These are phyloP conservation scores for Debaryomyces hansenii DNA, from an alignment of 805 yeast genomes.

Conservation along the genomic window DNA sequence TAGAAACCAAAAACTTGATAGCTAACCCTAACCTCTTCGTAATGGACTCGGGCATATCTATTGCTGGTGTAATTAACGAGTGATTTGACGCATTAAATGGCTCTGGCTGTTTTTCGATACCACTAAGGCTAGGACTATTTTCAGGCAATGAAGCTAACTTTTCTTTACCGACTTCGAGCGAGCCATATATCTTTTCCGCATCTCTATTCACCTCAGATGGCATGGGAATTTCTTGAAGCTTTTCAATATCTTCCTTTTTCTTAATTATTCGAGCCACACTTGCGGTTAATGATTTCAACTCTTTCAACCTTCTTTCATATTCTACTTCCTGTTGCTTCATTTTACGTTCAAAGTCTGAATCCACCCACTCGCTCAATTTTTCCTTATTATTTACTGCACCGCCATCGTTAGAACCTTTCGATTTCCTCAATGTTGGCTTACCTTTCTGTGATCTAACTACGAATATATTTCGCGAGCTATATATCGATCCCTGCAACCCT, in stretches of 20 bases:
- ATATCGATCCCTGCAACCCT: neutral
- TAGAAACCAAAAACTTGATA: constrained; percentile 36
- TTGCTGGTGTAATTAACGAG: constrained; percentile 17
- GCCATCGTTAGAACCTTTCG: constrained; percentile 1
- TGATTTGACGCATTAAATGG: constrained; percentile 3
- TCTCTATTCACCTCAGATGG: constrained; percentile 16
- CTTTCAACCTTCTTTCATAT: constrained; percentile 22
- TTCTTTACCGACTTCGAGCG: constrained; percentile 2
- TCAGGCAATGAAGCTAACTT: neutral
- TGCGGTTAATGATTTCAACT: constrained; percentile 29
- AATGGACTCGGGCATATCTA: constrained; percentile 37
- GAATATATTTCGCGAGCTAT: constrained; percentile 6
- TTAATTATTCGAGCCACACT: constrained; percentile 24
- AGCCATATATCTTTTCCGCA: constrained; percentile 12
- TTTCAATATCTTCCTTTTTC: constrained; percentile 16
- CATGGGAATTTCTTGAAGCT: constrained; percentile 13
- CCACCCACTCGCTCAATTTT: constrained; percentile 15
- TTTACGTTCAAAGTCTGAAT: constrained; percentile 21
- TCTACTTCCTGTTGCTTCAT: constrained; percentile 20
- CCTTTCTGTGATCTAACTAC: constrained; percentile 9
- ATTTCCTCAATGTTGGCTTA: neutral
- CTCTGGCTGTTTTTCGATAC: neutral
- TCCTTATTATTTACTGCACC: neutral
- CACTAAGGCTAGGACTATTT: neutral
- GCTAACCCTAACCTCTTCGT: constrained; percentile 39